Evolutionary conservation across 805 yeast genomes (phyloP).

Genomic region (Pichia heedii): DNA sequence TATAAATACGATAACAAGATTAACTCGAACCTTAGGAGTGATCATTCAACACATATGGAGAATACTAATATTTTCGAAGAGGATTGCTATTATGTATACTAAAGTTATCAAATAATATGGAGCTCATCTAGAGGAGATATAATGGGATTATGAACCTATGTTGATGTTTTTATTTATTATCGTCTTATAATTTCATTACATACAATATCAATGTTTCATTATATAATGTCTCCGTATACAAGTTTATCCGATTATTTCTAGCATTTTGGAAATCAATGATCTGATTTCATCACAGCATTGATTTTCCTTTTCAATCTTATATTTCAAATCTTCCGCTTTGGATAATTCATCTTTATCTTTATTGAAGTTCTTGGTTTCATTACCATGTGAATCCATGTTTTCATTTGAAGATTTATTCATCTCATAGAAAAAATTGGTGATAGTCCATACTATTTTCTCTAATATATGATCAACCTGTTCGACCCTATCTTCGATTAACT

Average conservation of each 20-base stretch:
- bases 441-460: constrained; percentile 11
- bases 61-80: too few species aligned
- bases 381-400: neutral
- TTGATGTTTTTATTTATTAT: too few species aligned
- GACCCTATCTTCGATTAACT: constrained; percentile 2
- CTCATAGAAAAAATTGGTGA: constrained; percentile 9
- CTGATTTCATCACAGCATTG: constrained; percentile 17
- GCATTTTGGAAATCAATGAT: neutral
- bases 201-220: too few species aligned
- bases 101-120: too few species aligned
- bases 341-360: neutral
- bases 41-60: too few species aligned
- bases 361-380: neutral
- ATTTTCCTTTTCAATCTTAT: constrained; percentile 5
- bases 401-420: constrained; percentile 3
- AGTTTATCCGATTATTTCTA: neutral
- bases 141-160: too few species aligned
- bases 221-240: too few species aligned
- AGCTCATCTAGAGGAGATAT: too few species aligned
- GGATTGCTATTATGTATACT: too few species aligned
- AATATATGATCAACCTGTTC: constrained; percentile 14
- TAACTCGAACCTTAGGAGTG: too few species aligned
- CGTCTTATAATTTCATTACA: too few species aligned
- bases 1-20: neutral
- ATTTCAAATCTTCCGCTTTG: neutral